Conservation (phyloP, 805 yeast genomes). For the Pichia kluyveri region DNA sequence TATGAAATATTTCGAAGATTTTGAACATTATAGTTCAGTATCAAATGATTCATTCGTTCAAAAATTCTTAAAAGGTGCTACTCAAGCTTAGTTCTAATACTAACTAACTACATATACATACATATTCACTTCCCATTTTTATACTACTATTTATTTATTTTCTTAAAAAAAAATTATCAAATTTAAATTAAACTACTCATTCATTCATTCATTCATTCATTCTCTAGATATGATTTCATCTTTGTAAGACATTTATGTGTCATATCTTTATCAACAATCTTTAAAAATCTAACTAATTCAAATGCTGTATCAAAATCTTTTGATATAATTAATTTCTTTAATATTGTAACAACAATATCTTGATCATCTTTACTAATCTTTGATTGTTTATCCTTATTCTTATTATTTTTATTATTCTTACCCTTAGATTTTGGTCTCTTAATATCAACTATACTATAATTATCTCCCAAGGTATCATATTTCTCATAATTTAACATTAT, state of each 20-base stretch:
- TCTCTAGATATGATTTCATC: constrained; percentile 10
- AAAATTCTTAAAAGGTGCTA: constrained; percentile 61
- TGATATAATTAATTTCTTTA: constrained; percentile 31
- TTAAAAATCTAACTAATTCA: constrained; percentile 45
- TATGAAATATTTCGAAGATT: constrained; percentile 69
- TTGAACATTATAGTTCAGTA: constrained; percentile 44
- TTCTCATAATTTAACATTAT: constrained; percentile 43
- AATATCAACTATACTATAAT: background rate
- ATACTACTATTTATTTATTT: constrained; percentile 1
- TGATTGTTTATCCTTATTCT: constrained; percentile 1
- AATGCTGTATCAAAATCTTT: constrained; percentile 46
- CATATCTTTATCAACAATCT: constrained; percentile 32
- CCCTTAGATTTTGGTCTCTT: background rate
- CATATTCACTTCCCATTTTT: constrained; percentile 1
- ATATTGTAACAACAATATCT: constrained; percentile 32
- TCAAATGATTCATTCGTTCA: constrained; percentile 56
- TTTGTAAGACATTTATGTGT: constrained; percentile 29
- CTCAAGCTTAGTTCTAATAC: too few species aligned
- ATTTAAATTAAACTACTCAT: background rate
- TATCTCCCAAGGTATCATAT: background rate
- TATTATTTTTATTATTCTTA: background rate
- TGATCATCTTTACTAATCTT: constrained; percentile 25
- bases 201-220: background rate
- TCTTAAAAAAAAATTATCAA: constrained; percentile 1
- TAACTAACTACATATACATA: constrained; percentile 9